Base-by-base conservation (phyloP, 169 alveolate species). In the Plasmodium malariae region DNA sequence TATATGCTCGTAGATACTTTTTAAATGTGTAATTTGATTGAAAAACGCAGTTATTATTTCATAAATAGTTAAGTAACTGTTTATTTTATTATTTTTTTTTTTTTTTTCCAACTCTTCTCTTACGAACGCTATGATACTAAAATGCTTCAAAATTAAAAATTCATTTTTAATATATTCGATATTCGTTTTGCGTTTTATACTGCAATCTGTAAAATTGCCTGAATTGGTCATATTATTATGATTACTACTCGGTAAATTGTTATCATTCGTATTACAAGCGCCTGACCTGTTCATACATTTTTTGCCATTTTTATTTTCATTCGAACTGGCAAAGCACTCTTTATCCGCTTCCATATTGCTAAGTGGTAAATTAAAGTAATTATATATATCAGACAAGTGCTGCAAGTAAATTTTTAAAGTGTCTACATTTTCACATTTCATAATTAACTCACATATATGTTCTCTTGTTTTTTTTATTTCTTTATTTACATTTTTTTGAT, bases 101-200 rank as follows among this genome's bases (percentile, higher is more conserved):
- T 65, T 65, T 49, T 67, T 26, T 57, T 51, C 57, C 28, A 68
- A 32, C 55, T 55, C 36, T 32, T 63, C 69, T 21, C 24, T 68
- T 30, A 68, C 54, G 11, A 45, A 55, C 36, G 19, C 48, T 59
- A 86, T 48, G 14, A 86, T 86, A 63, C 45, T 14, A 70, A 54
- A 86, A 62, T 86, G 92, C 62, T 86, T 86, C 5, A 86, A 36
- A 34, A 11, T 69, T 69, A 86, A 71, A 37, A 86, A 86, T 57
- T 54, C 28, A 37, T 69, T 48, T 60, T 48, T 70, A 11, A 30
- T 57, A 40, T 70, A 69, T 60, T 86, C 92, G 12, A 14, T 57
- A 36, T 70, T 59, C 11, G 59, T 69, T 62, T 55, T 45, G 30
- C 2, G 54, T 9, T 19, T 72, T 5, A 24, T 37, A 40, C 55